Evolutionary conservation across 139 green algal genomes (phyloP), one percentile per base, ranked within the genome.

Genomic region (Haematococcus lacustris): DNA sequence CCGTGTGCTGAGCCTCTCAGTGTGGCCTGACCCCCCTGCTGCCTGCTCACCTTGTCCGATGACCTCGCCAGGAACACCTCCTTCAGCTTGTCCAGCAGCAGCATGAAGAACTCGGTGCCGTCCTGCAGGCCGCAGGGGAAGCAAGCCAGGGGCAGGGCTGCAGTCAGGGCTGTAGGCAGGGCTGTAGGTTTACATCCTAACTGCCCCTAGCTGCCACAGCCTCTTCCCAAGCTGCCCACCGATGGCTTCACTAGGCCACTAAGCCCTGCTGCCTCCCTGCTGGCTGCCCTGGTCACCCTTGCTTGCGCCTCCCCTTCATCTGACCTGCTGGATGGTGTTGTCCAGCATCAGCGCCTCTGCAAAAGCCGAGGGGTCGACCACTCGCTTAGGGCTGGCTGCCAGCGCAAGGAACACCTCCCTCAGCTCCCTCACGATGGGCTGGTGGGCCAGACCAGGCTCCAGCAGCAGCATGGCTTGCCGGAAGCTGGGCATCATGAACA

Each of bases 21-120:
- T n/a, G n/a, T n/a, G n/a, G n/a, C n/a, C n/a, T n/a, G n/a, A n/a
- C n/a, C n/a, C n/a, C n/a, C n/a, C n/a, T n/a, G n/a, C n/a, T n/a
- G n/a, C n/a, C n/a, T n/a, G n/a, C n/a, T 35, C 21, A 64, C 53
- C 53, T 64, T 21, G 53, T 64, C 43, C 47, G 5, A 66, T 5
- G 35, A 64, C 61, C 30, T 70, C 26, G 30, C 34, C 23, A 38
- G 38, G 63, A 89, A 76, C 3, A 78, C 28, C 41, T 67, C 41
- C 79, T 98, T 91, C 76, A 97, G 78, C 69, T 93, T 80, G 3
- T 59, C 83, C 9, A 97, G 83, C 66, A 98, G 87, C 69, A 98
- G 87, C 85, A 96, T 98, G 38, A 94, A 83, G 64, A 98, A 98
- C 78, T 98, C 93, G 39, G 94, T 87, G 0, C 93, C 88, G 75